phyloP scores from a whole-genome alignment of 257 asterid genomes.

The Marsdenia floribunda region DNA sequence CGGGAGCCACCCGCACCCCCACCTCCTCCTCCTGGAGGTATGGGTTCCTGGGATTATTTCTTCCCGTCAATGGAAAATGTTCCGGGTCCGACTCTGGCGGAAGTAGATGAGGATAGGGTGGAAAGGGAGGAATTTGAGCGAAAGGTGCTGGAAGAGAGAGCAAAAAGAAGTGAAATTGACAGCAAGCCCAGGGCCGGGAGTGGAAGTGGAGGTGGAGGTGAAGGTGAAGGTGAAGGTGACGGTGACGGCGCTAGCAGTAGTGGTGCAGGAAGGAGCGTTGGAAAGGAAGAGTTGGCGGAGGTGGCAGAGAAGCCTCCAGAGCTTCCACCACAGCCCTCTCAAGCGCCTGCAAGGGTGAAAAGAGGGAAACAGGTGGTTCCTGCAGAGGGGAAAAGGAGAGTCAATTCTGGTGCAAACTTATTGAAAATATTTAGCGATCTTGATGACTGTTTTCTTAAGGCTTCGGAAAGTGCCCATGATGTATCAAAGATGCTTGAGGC shows the following conservation, averaged over 20 bases:
- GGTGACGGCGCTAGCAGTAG: slow-evolving; percentile 3
- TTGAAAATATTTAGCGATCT: slow-evolving; percentile 59
- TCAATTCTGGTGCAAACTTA: slow-evolving; percentile 37
- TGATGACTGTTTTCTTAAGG: slow-evolving; percentile 90
- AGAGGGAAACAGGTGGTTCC: slow-evolving; percentile 53
- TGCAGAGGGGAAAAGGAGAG: slow-evolving; percentile 54
- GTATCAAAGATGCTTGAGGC: slow-evolving; percentile 95
- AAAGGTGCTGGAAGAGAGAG: slow-evolving; percentile 49
- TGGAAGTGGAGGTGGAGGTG: no score
- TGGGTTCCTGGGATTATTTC: slow-evolving; percentile 62
- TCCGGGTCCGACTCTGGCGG: slow-evolving; percentile 60
- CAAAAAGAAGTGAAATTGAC: slow-evolving; percentile 42
- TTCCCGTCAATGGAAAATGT: slow-evolving; percentile 46
- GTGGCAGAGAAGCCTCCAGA: slow-evolving; percentile 42
- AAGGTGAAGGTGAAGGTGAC: background rate
- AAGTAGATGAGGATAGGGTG: slow-evolving; percentile 46
- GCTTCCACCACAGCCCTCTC: slow-evolving; percentile 64
- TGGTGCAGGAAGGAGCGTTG: slow-evolving; percentile 28
- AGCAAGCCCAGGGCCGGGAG: background rate
- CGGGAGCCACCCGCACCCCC: slow-evolving; percentile 33
- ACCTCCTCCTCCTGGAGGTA: slow-evolving; percentile 40
- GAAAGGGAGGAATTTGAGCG: slow-evolving; percentile 57
- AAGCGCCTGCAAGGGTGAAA: slow-evolving; percentile 48
- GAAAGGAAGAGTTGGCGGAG: slow-evolving; percentile 37
- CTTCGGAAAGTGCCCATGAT: slow-evolving; percentile 88